Base-by-base conservation (phyloP, 225 moss, liverwort and hornwort species). In the Marchantia polymorpha region DNA sequence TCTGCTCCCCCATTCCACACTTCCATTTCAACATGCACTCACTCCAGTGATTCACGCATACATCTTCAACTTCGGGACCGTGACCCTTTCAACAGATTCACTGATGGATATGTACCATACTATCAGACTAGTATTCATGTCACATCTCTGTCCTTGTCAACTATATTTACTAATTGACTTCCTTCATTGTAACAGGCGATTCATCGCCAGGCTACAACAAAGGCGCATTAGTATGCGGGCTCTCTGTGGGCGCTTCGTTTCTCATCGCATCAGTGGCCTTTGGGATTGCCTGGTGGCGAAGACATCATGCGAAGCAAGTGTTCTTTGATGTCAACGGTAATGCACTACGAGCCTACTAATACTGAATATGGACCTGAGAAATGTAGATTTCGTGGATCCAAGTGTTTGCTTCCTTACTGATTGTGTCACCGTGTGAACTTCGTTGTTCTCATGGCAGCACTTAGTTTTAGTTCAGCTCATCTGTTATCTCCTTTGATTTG, bases 301-400 rank as follows among this genome's bases (percentile, higher is more conserved):
- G 94, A 48, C 90, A 94, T 64, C 89, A 83, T 30, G 88, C 85
- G 76, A 89, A 88, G 80, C 96, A 94, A 89, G 79, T 89, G 77
- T 96, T 96, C 83, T 96, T 96, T 78, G 96, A 96, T 77, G 96
- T 96, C 8, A 84, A 94, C 80, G 96, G 94, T 96, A 84, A 25
- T 67, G 29, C 27, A 1, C 22, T 52, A 6, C 0, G 47, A 14
- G 11, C 69, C 19, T 39, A 30, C 31, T 19, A 19, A 31, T 12
- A 8, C 23, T 2, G 2, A 12, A 20, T 16, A 19, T 19, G 59
- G 59, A 61, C 17, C 6, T 61, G 61, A 22, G 61, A 1, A 61
- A 16, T 6, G 5, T 39, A 5, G 39, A 39, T 61, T 61, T 23
- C 23, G 7, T 61, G n/a, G 22, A 5, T 39, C 39, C 3, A 39